Evolutionary conservation across 305 asterid species (phyloP).

Genomic region (Plantago coronopus): DNA sequence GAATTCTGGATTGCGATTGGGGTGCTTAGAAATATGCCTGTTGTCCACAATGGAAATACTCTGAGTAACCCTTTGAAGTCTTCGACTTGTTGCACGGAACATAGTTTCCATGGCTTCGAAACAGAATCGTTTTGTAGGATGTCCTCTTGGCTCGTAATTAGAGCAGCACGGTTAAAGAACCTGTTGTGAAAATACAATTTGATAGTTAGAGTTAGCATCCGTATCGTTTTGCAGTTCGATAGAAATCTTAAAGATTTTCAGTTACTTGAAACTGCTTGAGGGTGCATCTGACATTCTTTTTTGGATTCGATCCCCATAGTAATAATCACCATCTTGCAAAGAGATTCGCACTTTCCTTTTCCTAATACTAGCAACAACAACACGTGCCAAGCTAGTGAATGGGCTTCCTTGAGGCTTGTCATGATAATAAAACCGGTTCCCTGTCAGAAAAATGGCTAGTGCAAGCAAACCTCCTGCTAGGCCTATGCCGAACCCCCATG

Average conservation of each 20-base stretch:
- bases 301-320: too few species aligned
- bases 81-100: slow-evolving; percentile 41
- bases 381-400: slow-evolving; percentile 24
- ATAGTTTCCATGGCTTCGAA: slow-evolving; percentile 31
- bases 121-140: not conserved
- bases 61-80: slow-evolving; percentile 36
- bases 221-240: too few species aligned
- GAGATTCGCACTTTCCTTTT: too few species aligned
- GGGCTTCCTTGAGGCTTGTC: slow-evolving; percentile 26
- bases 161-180: too few species aligned
- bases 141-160: too few species aligned
- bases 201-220: too few species aligned
- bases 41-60: slow-evolving; percentile 39
- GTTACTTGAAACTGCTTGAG: too few species aligned
- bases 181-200: too few species aligned
- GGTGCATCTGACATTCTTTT: too few species aligned
- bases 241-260: too few species aligned
- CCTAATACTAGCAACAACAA: not conserved
- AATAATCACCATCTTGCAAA: too few species aligned
- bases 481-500: too few species aligned
- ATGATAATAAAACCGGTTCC: slow-evolving; percentile 20
- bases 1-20: slow-evolving; percentile 37
- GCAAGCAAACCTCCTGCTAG: slow-evolving; percentile 10
- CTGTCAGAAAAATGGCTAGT: slow-evolving; percentile 23
- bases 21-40: slow-evolving; percentile 28